Conservation (phyloP, 306 rosid genomes). For the Begonia loranthoides region DNA sequence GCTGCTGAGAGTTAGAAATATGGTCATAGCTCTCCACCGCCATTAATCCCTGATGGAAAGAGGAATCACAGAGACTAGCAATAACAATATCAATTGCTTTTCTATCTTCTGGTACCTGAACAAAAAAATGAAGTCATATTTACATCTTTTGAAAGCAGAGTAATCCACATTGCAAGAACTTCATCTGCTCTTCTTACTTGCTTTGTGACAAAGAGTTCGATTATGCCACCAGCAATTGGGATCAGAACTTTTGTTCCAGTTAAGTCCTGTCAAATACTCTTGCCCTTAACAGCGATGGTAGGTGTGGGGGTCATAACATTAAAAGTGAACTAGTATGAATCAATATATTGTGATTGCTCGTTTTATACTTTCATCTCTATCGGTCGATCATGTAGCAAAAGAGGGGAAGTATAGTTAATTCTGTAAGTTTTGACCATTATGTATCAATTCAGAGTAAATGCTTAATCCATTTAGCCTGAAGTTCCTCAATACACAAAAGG, state of each 20-base stretch:
- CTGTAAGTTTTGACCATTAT: too few species aligned
- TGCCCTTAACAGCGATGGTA: too few species aligned
- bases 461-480: too few species aligned
- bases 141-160: background rate
- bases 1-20: slow-evolving; percentile 16
- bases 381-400: too few species aligned
- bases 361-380: too few species aligned
- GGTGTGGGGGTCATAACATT: too few species aligned
- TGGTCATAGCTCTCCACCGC: slow-evolving; percentile 5
- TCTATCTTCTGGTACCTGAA: slow-evolving; percentile 41
- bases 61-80: slow-evolving; percentile 19
- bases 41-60: slow-evolving; percentile 26
- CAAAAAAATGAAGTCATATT: slow-evolving; percentile 4
- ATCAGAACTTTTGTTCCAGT: slow-evolving; percentile 57
- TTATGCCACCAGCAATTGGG: slow-evolving; percentile 54
- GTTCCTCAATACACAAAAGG: too few species aligned
- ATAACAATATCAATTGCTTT: slow-evolving; percentile 30
- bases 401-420: too few species aligned
- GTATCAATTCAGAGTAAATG: too few species aligned
- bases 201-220: slow-evolving; percentile 55
- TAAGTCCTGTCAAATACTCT: slow-evolving; percentile 16
- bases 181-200: slow-evolving; percentile 23
- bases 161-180: background rate
- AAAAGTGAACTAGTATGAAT: too few species aligned
- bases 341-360: too few species aligned